Base-by-base conservation (phyloP, 768 basidiomycete species). In the Rhizopogon salebrosus region DNA sequence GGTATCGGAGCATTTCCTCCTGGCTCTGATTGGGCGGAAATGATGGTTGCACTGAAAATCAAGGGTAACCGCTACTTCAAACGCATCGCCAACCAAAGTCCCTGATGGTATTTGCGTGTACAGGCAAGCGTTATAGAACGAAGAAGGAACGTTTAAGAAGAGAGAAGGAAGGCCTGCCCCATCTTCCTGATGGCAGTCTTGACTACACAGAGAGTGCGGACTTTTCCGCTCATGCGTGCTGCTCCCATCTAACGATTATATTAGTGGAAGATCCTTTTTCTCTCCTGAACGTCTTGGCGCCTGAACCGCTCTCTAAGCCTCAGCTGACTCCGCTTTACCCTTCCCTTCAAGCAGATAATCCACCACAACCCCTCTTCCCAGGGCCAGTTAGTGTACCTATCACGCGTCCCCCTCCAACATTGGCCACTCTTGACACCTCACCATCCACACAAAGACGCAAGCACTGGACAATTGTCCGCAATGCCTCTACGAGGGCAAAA, bases 251-350 rank as follows among this genome's bases (percentile, higher is more conserved):
- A 26, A 57, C 37, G 46, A 37, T 34, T 49, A 50, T 7, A 39
- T n/a, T 48, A 89, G 87, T 89, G 78, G 88, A 91, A 64, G 86
- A 89, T 55, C 87, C 88, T 1, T 89, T 89, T 64, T 77, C 84
- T 9, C 68, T 86, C 1, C 75, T 91, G 2, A 84, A 80, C 16
- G 71, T 72, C 34, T 74, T 89, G 42, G 81, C 80, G 10, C 84
- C 84, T 9, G 84, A 87, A 9, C 72, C 75, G 0, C 74, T 61
- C 5, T 66, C 75, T n/a, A 74, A 78, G 23, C 87, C 86, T 3
- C 74, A 72, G 34, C 69, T 89, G 13, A 71, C 74, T 3, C 80
- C 86, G 8, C 68, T 90, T 11, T 82, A 80, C 60, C 77, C 80
- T 36, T 69, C 78, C 4, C 56, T 57, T 31, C 53, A 62, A 14